Evolutionary conservation across 169 alveolate genomes (phyloP), one percentile per base, ranked within the genome.

Genomic region (Eimeria sp.): DNA sequence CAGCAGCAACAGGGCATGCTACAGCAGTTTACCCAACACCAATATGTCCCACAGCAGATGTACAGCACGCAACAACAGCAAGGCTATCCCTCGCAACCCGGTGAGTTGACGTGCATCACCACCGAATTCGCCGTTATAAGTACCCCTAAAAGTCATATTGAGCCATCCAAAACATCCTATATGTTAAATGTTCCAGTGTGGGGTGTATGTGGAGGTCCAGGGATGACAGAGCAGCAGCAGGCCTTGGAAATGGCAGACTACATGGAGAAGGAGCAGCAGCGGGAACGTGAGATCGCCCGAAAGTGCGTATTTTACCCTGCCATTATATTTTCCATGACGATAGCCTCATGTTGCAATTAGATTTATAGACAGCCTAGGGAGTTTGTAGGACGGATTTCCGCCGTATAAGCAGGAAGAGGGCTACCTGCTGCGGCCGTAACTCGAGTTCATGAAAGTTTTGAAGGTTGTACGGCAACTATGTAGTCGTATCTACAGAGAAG

Each of bases 201-300:
- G 4, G 5, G 61, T 20, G 40, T 13, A 0, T 67, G 84, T 34
- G 54, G 47, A 47, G 34, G 67, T 47, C 25, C 89, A 80, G 89
- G 89, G 70, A 43, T n/a, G n/a, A 16, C 67, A 30, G 47, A 45
- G 47, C 89, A 47, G 72, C 89, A 80, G 70, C 92, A 84, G 75
- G 54, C 92, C 51, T 49, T 84, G 13, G 78, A 84, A 27, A 58
- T 84, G 92, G 92, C 92, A 18, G 76, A 84, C 76, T 84, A 84
- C 92, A 27, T 84, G 54, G 92, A 84, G 45, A 84, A 76, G 92
- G 92, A 54, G 63, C 92, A 84, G 76, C 92, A 84, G 92, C 75
- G 92, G 34, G 92, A 84, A 57, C 92, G 92, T 6, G 92, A 84
- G 58, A 58, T 84, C 51, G 92, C 92, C 5, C 73, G 92, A 10